Conservation (phyloP, 164 flowering plant genomes). For the Vitis labrusca region DNA sequence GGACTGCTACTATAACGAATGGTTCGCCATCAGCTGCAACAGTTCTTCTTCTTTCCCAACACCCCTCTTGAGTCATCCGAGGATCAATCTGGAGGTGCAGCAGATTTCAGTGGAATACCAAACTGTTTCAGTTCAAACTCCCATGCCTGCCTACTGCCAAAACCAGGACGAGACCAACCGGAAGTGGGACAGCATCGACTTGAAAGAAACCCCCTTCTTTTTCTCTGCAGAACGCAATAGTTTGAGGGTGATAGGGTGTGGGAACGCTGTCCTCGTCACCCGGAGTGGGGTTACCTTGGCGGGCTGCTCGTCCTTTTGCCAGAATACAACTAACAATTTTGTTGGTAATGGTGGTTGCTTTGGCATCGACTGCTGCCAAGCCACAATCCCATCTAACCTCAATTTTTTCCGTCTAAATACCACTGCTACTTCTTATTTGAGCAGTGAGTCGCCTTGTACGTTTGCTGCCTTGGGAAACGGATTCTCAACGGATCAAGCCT, state of each 20-base stretch:
- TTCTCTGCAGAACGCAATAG: no score
- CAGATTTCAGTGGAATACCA: no score
- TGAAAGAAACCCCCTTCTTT: no score
- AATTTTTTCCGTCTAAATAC: not conserved
- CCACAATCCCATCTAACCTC: not conserved
- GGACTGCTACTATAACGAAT: constrained; percentile 2
- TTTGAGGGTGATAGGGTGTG: constrained; percentile 7
- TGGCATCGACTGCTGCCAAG: constrained; percentile 13
- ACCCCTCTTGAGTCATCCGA: not conserved
- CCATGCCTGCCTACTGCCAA: no score
- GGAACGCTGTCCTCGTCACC: not conserved
- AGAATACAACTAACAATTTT: not conserved
- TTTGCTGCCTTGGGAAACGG: not conserved
- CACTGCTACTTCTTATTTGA: not conserved
- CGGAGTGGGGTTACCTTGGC: not conserved
- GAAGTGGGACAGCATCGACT: no score
- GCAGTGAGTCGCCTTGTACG: not conserved
- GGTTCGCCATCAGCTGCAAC: constrained; percentile 9
- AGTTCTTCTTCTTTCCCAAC: not conserved
- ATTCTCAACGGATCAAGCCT: no score
- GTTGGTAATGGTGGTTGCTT: not conserved
- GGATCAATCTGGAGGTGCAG: no score
- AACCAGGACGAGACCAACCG: no score
- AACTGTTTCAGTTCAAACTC: no score
- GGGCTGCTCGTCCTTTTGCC: constrained; percentile 12